These are phyloP conservation scores for Vachellia pachyceras DNA, from an alignment of 306 rosid species.

Conservation along the genomic window DNA sequence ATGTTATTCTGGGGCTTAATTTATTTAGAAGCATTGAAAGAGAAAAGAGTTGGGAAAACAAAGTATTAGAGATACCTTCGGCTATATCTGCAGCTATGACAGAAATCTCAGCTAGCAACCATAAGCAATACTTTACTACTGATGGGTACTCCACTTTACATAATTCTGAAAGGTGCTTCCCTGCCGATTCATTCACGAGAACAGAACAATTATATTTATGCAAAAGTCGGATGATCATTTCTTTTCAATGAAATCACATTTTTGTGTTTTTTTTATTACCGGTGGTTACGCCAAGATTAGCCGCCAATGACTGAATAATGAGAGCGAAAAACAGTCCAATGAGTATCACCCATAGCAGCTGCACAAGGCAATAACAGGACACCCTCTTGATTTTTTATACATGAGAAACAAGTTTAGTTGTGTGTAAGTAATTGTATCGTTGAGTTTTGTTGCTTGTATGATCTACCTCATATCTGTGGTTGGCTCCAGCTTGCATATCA, in stretches of 20 bases:
- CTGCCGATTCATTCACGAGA: conserved; percentile 39
- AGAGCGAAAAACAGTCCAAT: conserved; percentile 82
- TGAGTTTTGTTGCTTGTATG: neutral
- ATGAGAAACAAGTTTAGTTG: neutral
- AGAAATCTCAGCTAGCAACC: conserved; percentile 84
- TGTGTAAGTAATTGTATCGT: neutral
- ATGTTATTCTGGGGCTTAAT: neutral
- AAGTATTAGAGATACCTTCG: conserved; percentile 53
- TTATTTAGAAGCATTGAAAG: neutral
- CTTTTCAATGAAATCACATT: too few relatives aligned
- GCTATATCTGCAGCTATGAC: conserved; percentile 96
- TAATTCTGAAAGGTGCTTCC: conserved; percentile 85
- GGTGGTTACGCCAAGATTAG: conserved; percentile 87
- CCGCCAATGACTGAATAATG: conserved; percentile 85
- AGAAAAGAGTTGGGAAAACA: neutral
- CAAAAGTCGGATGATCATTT: neutral
- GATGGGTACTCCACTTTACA: conserved; percentile 82
- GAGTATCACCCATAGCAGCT: conserved; percentile 91
- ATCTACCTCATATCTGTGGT: conserved; percentile 75
- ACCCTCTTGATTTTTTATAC: neutral
- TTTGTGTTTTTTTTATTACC: conserved; percentile 48
- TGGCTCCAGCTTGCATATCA: conserved; percentile 94
- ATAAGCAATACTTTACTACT: conserved; percentile 68
- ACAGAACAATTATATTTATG: neutral
- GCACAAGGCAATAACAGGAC: conserved; percentile 19